Evolutionary conservation across 441 rosid genomes (phyloP), one percentile per base, ranked within the genome.

Genomic region (Mallotus japonicus): DNA sequence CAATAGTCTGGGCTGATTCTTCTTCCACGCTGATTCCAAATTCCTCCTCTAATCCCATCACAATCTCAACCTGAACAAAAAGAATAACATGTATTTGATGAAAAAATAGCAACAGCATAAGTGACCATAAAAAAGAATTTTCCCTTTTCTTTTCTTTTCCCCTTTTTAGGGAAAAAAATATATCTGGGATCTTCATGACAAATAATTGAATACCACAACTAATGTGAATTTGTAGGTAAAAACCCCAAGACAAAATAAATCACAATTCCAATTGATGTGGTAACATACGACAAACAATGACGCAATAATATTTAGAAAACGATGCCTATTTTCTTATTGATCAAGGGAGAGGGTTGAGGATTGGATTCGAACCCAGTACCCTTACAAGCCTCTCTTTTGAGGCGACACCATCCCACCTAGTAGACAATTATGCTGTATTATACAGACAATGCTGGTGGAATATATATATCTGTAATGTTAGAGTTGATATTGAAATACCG

Each of bases 11-110:
- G 37, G 92, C 91, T 32, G 85, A 86, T 66, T 88, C 79, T 77
- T 86, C 95, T 74, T 87, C 95, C 53, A 87, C 90, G 4, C 85
- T 85, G 76, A 92, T 88, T 73, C 87, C 88, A 51, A 87, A 90
- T 72, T 86, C 86, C 73, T 90, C 96, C 78, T 89, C 96, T 5
- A 90, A 83, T 20, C 86, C 88, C 91, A 87, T 90, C 61, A 87
- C 90, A 44, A 80, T 75, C 85, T 82, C 89, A 61, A 82, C 90
- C 88, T 85, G 79, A 5, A 37, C n/a, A 15, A 37, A 37, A 34
- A 68, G 46, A 22, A 47, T 14, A 22, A 3, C 3, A 63, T 49
- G 0, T n/a, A 8, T 3, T 5, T 56, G 32, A n/a, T 0, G 47
- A 44, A 44, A 7, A 8, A 37, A 37, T 5, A 37, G 40, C 3